These are phyloP conservation scores for Saposhnikovia divaricata DNA, from an alignment of 129 eudicot genomes.

Conservation along the genomic window DNA sequence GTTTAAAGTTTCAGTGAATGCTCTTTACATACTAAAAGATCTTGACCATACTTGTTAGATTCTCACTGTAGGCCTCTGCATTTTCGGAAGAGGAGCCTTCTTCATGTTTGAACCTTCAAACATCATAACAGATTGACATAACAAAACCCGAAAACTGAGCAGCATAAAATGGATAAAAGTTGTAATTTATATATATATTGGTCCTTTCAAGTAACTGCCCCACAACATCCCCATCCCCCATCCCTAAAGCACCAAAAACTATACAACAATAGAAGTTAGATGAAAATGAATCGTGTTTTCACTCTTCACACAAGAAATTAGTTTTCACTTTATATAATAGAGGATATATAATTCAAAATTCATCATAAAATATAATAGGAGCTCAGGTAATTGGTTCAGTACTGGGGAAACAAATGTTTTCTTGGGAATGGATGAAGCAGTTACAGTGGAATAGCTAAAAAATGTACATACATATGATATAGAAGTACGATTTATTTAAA, in stretches of 20 bases:
- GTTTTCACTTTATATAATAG: no score
- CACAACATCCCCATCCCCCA: not conserved
- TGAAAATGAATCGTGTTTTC: not conserved
- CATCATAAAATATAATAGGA: not conserved
- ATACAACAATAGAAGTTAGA: not conserved
- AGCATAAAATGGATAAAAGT: not conserved
- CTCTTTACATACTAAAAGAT: not conserved
- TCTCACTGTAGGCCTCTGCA: slow-evolving; percentile 17
- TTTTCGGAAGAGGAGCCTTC: slow-evolving; percentile 21
- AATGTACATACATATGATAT: not conserved
- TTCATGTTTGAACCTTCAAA: slow-evolving; percentile 38
- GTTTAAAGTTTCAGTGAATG: not conserved
- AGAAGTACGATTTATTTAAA: not conserved
- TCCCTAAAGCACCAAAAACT: not conserved
- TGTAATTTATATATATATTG: not conserved
- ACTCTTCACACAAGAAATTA: not conserved
- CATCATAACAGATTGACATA: slow-evolving; percentile 10
- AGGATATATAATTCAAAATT: not conserved
- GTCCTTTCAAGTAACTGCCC: not conserved
- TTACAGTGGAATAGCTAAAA: not conserved
- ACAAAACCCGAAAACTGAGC: slow-evolving; percentile 1
- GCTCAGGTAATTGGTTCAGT: not conserved
- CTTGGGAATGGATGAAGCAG: not conserved
- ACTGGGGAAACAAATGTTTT: not conserved
- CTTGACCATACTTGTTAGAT: slow-evolving; percentile 29